Evolutionary conservation across 2,329 filamentous ascomycete genomes (phyloP), one percentile per base, ranked within the genome.

Genomic region (Ophioceras dolichostomum): DNA sequence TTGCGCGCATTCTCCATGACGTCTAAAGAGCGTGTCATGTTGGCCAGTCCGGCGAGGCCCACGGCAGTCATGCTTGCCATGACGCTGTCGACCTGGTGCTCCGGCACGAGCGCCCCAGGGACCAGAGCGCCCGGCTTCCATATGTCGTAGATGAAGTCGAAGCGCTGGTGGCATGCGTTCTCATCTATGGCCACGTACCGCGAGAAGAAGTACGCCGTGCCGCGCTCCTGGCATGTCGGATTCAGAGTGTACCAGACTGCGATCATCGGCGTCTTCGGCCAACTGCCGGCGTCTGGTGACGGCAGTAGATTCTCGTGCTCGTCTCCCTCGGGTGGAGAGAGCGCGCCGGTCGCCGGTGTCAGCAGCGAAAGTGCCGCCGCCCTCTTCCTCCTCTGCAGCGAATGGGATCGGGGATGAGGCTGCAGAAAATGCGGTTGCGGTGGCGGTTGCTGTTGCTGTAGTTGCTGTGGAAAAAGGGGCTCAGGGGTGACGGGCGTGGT

Each of bases 1-100:
- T 65, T 62, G 6, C 61, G 61, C 4, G 70, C 68, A 37, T 60
- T 60, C 7, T 59, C 59, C 51, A 69, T 60, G 5, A 67, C 57
- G 14, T 62, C 54, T 5, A 53, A 48, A 14, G 57, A 61, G 32
- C 53, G 53, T 1, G 59, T 64, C 34, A 67, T 52, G 45, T 68
- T 63, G 9, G 68, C 64, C 34, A 70, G 56, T 7, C 67, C 67
- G 22, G 67, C 63, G 6, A 75, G 55, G 12, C 70, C 70, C 6
- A 74, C 70, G 5, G 70, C 69, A 10, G 63, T 64, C 57, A 74
- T 69, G 45, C 67, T 67, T 14, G 67, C 61, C 18, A 70, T 58
- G 17, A 69, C 62, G 10, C 63, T 57, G 45, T 71, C 69, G 10
- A 59, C 41, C 12, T 57, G 49, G 3, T 28, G 13, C 4, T 55